These are phyloP conservation scores for Lactarius hengduanensis DNA, from an alignment of 768 basidiomycete species.

Conservation along the genomic window DNA sequence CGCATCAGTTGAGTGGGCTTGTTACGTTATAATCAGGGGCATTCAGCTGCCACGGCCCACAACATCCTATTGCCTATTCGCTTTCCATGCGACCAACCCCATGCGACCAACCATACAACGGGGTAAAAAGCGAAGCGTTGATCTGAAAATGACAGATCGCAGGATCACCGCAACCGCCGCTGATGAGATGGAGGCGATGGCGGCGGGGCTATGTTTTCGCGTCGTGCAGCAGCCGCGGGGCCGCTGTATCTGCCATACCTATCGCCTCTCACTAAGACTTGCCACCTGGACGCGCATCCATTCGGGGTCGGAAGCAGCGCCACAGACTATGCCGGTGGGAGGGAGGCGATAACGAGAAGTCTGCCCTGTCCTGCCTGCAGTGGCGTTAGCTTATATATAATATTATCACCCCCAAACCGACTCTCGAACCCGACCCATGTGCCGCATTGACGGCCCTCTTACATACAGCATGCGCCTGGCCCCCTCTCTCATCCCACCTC, in stretches of 20 bases:
- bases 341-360: slow-evolving; percentile 1
- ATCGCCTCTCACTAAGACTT: neutral
- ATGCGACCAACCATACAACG: neutral
- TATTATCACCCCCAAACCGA: neutral
- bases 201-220: neutral
- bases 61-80: neutral
- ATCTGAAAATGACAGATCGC: neutral
- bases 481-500: neutral
- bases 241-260: neutral
- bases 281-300: neutral
- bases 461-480: neutral
- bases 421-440: neutral
- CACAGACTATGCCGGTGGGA: neutral
- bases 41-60: neutral
- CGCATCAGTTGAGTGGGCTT: neutral
- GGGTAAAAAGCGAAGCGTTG: neutral
- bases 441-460: neutral
- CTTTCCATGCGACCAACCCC: neutral
- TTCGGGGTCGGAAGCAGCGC: neutral
- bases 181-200: neutral
- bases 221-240: neutral
- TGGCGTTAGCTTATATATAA: neutral
- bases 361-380: neutral
- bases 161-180: neutral
- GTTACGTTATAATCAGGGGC: neutral